Conservation (phyloP, 179 eudicot species). For the Silene noctiflora region DNA sequence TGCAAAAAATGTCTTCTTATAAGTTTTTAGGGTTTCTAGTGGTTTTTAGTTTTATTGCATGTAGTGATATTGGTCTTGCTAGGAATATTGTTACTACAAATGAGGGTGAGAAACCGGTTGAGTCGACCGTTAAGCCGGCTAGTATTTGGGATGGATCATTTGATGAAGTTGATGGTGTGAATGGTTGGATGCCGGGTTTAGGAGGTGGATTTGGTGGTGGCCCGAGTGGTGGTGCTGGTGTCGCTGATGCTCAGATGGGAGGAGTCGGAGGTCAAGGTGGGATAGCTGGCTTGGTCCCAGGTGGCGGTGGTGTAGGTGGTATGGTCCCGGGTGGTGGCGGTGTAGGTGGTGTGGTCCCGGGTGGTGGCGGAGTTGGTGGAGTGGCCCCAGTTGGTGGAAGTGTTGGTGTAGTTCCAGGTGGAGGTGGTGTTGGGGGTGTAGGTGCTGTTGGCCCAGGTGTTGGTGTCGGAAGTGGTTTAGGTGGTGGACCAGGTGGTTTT, state of each 20-base stretch:
- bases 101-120: background rate
- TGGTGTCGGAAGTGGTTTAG: constrained; percentile 6
- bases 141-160: background rate
- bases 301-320: constrained; percentile 21
- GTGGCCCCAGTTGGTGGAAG: constrained; percentile 13
- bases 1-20: background rate
- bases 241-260: background rate
- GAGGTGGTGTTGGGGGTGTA: background rate
- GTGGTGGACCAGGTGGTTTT: constrained; percentile 16
- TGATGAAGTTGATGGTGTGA: background rate
- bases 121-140: constrained; percentile 8
- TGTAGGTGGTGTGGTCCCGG: background rate
- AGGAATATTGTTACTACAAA: constrained; percentile 4
- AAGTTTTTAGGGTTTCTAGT: constrained; percentile 2
- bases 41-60: constrained; percentile 13
- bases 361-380: constrained; percentile 22
- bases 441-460: constrained; percentile 15
- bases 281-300: constrained; percentile 7
- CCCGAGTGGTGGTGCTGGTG: background rate
- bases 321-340: constrained; percentile 14
- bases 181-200: background rate
- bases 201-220: constrained; percentile 9
- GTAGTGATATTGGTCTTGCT: constrained; percentile 17
- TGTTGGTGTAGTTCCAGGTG: background rate
- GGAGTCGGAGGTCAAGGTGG: constrained; percentile 1